Evolutionary conservation across 179 eudicot species (phyloP), one percentile per base, ranked within the genome.

Genomic region (Drosera spatulata): DNA sequence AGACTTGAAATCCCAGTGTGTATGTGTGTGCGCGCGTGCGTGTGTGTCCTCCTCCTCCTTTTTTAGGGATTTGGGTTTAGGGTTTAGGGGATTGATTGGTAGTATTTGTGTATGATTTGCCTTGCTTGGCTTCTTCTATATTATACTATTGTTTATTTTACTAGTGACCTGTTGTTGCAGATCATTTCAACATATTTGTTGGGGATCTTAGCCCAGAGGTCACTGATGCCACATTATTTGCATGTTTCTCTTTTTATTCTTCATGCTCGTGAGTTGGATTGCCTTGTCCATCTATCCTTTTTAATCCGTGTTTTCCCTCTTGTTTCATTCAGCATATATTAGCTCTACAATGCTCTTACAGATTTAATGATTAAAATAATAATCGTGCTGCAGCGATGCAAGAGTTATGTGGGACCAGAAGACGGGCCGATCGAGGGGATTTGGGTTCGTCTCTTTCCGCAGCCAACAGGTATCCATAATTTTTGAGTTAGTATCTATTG

Each of bases 371-470:
- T 2, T 33, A 33, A 3, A 37, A 39, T 42, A 5, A 53, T 53
- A 15, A 7, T 50, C 53, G 4, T 15, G 53, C 53, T 66, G 38
- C 79, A 91, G 96, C 59, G 98, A 88, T 85, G 91, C 98, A 58
- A 84, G 98, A 78, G 96, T 91, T 63, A 91, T 91, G 98, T 91
- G 96, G 98, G 98, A 91, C 75, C 96, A 88, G 73, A 85, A 88
- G 71, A 91, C 91, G 45, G 96, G 91, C 55, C 84, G 96, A 60
- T 91, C 96, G 22, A 82, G 98, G 74, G 98, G 98, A 58, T 91
- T 85, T 75, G 98, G 98, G 15, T 91, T 91, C 82, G 96, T 91
- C 61, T 82, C 99, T 47, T 93, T 89, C 70, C 79, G 97, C 68
- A 79, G 72, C 80, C 99, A 89, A 61, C 95, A 86, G 88, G 98